phyloP scores from a whole-genome alignment of 169 alveolate genomes.

The Cytauxzoon felis region DNA sequence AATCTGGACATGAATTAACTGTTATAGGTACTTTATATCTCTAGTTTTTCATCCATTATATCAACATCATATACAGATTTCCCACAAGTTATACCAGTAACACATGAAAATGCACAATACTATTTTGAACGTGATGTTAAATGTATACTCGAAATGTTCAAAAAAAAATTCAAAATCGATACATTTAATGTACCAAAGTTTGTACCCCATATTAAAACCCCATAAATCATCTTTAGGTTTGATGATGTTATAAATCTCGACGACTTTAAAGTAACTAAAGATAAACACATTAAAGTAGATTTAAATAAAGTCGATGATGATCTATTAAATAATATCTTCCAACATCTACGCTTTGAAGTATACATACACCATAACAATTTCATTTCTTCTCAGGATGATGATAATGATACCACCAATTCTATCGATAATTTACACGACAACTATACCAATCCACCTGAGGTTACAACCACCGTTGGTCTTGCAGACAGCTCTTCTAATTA shows the following conservation, averaged over 20 bases:
- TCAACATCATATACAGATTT: slow-evolving; percentile 82
- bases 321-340: slow-evolving; percentile 37
- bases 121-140: slow-evolving; percentile 92
- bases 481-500: too few relatives aligned
- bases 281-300: slow-evolving; percentile 47
- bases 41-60: slow-evolving; percentile 60
- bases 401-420: too few relatives aligned
- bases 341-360: slow-evolving; percentile 57
- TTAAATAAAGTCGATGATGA: slow-evolving; percentile 50
- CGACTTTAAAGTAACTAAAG: slow-evolving; percentile 5
- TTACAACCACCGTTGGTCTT: too few relatives aligned
- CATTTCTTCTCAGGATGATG: too few relatives aligned
- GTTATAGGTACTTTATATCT: slow-evolving; percentile 69
- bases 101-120: slow-evolving; percentile 91
- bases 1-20: slow-evolving; percentile 80
- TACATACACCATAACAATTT: not conserved
- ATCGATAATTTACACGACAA: not conserved
- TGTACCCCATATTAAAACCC: slow-evolving; percentile 4
- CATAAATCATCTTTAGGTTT: slow-evolving; percentile 12
- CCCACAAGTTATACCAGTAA: slow-evolving; percentile 95
- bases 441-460: too few relatives aligned
- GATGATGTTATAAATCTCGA: slow-evolving; percentile 36
- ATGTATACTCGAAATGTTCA: slow-evolving; percentile 87
- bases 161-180: slow-evolving; percentile 84
- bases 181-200: slow-evolving; percentile 86